Base-by-base conservation (phyloP, 2,329 filamentous ascomycete species). In the Fusarium proliferatum region DNA sequence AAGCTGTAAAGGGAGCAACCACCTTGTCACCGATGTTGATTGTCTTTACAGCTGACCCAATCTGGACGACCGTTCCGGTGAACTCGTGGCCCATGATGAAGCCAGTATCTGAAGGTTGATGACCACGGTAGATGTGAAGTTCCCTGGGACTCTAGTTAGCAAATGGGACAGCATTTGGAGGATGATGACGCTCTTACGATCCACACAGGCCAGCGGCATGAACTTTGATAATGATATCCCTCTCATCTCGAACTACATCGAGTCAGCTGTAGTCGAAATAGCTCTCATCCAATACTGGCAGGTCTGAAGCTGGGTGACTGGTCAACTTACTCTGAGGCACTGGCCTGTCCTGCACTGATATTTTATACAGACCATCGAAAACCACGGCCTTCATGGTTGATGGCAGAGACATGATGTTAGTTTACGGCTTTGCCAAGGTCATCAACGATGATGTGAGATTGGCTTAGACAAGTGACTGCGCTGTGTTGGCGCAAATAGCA, bases 41-140 rank as follows among this genome's bases (percentile, higher is more conserved):
- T 1, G 87, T 89, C 76, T 88, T 91, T 51, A 97, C 93, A 5
- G 84, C 87, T 21, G 87, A 84, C 1, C 95, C 95, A 49, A 88
- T 84, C 71, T 93, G 89, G 39, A 91, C 87, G 15, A 97, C 89
- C 30, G 86, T 88, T 9, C 95, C 95, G 4, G 93, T 94, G 79
- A 97, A 97, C 79, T 97, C 95, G 80, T 97, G 95, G 66, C 94
- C 93, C 92, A 91, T 91, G 62, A 90, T 87, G 76, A 89, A 90
- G 33, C 87, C 89, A 0, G 92, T 89, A 2, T 82, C 86, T 11
- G 91, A 92, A 30, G 90, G 87, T 79, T 97, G 91, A 77, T 94
- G 92, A 41, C 95, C 95, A 51, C 95, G 92, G 84, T 92, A 97
- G 61, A 94, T 91, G 82, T 97, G 95, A 42, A 97, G 86, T 80